A percentile compares a stretch with the other conserved stretches of the same genome.
Evolutionary conservation across 805 yeast species (phyloP).

Genomic region (Saturnispora diversa): DNA sequence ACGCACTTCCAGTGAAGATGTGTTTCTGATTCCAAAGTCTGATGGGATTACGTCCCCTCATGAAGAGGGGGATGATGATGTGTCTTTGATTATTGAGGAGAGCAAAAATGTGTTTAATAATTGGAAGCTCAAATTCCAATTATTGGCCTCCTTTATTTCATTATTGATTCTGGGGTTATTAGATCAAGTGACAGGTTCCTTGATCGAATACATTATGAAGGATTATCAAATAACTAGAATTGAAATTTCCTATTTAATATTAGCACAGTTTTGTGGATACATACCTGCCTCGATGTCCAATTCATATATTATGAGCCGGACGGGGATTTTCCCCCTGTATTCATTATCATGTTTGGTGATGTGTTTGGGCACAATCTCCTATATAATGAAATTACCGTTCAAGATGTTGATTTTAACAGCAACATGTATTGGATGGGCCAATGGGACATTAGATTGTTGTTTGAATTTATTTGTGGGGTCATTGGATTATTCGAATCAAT

Average conservation of each 20-base stretch:
- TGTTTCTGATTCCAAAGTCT: too few species aligned
- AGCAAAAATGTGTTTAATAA: slow-evolving; percentile 35
- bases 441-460: slow-evolving; percentile 49
- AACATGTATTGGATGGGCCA: slow-evolving; percentile 43
- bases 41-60: background rate
- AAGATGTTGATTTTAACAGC: slow-evolving; percentile 33
- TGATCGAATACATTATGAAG: slow-evolving; percentile 43
- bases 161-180: slow-evolving; percentile 46
- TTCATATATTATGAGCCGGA: slow-evolving; percentile 32
- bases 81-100: slow-evolving; percentile 28
- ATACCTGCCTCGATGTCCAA: slow-evolving; percentile 43
- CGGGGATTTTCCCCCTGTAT: slow-evolving; percentile 47
- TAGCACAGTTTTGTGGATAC: slow-evolving; percentile 49
- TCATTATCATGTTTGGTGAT: slow-evolving; percentile 12
- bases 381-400: slow-evolving; percentile 37
- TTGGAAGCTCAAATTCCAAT: slow-evolving; percentile 35
- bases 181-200: slow-evolving; percentile 55
- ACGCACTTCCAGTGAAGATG: background rate
- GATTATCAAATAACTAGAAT: slow-evolving; percentile 43
- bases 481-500: slow-evolving; percentile 39
- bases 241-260: slow-evolving; percentile 40
- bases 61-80: slow-evolving; percentile 14
- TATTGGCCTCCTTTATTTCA: slow-evolving; percentile 31
- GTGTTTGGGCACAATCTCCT: slow-evolving; percentile 20
- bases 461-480: slow-evolving; percentile 46